These are phyloP conservation scores for Xylariales sp. DNA, from an alignment of 2,329 filamentous ascomycete species.

Conservation along the genomic window DNA sequence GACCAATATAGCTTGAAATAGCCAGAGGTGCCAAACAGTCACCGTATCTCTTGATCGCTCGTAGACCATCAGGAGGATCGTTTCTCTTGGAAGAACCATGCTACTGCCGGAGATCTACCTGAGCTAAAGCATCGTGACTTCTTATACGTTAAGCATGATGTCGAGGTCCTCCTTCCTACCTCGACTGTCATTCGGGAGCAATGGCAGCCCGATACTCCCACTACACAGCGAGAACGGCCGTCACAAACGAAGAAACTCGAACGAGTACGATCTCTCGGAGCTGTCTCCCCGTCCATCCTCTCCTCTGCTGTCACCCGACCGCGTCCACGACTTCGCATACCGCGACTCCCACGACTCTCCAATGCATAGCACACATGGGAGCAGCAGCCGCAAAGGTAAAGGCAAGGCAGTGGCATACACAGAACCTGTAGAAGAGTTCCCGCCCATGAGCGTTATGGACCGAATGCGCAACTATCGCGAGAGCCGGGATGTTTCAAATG, in stretches of 20 bases:
- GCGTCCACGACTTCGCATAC: constrained; percentile 6
- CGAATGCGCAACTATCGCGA: constrained; percentile 10
- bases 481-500: not conserved
- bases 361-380: not conserved
- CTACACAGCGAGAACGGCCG: too few species aligned
- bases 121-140: too few species aligned
- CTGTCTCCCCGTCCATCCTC: constrained; percentile 25
- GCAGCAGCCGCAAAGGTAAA: constrained; percentile 10
- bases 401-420: constrained; percentile 18
- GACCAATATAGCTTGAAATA: too few species aligned
- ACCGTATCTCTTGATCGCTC: too few species aligned
- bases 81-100: too few species aligned
- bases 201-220: constrained; percentile 13
- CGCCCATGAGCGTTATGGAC: constrained; percentile 11
- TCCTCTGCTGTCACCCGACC: constrained; percentile 19
- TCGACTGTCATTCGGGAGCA: constrained; percentile 20
- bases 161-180: constrained; percentile 21
- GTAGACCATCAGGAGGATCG: too few species aligned
- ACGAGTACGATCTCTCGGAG: constrained; percentile 25
- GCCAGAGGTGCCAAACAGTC: too few species aligned
- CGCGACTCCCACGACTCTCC: constrained; percentile 1
- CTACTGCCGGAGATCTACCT: too few species aligned
- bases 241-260: constrained; percentile 13
- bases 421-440: constrained; percentile 11
- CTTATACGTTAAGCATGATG: constrained; percentile 22